Conservation (phyloP, 768 basidiomycete species). For the Aureoboletus auriporus region DNA sequence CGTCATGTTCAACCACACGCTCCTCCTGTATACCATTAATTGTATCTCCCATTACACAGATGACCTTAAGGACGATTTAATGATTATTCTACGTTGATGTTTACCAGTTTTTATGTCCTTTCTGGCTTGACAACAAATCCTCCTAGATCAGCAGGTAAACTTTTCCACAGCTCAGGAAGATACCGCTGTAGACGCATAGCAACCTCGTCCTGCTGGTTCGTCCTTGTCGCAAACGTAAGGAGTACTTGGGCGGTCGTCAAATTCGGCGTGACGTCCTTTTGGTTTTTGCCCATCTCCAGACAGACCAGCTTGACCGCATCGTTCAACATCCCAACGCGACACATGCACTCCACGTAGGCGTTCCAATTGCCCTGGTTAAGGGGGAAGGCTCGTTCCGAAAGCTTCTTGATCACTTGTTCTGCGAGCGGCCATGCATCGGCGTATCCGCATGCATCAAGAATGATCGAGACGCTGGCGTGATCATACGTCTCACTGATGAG, state of each 20-base stretch:
- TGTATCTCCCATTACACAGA: slow-evolving; percentile 17
- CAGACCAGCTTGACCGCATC: slow-evolving; percentile 66
- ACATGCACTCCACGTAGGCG: slow-evolving; percentile 82
- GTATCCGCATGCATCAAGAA: slow-evolving; percentile 80
- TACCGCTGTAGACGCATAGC: slow-evolving; percentile 41
- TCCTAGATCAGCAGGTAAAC: slow-evolving; percentile 19
- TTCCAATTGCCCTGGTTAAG: slow-evolving; percentile 75
- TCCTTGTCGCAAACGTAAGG: slow-evolving; percentile 47
- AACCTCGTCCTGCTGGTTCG: slow-evolving; percentile 42
- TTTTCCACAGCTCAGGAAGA: slow-evolving; percentile 35
- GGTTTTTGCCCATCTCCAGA: slow-evolving; percentile 54
- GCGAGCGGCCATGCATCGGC: slow-evolving; percentile 50
- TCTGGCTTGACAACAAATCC: slow-evolving; percentile 20
- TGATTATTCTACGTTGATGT: slow-evolving; percentile 7
- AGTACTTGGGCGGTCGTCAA: slow-evolving; percentile 49
- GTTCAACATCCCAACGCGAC: slow-evolving; percentile 58
- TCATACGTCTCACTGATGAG: slow-evolving; percentile 55
- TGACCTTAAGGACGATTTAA: slow-evolving; percentile 14
- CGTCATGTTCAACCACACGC: slow-evolving; percentile 68
- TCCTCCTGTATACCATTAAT: slow-evolving; percentile 27
- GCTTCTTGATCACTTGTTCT: slow-evolving; percentile 49
- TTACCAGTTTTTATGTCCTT: not conserved
- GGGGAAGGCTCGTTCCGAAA: slow-evolving; percentile 44
- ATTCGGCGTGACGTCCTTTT: slow-evolving; percentile 44
- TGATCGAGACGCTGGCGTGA: slow-evolving; percentile 69